phyloP scores from a whole-genome alignment of 2,329 filamentous ascomycete species.

The Parastagonospora avenae region DNA sequence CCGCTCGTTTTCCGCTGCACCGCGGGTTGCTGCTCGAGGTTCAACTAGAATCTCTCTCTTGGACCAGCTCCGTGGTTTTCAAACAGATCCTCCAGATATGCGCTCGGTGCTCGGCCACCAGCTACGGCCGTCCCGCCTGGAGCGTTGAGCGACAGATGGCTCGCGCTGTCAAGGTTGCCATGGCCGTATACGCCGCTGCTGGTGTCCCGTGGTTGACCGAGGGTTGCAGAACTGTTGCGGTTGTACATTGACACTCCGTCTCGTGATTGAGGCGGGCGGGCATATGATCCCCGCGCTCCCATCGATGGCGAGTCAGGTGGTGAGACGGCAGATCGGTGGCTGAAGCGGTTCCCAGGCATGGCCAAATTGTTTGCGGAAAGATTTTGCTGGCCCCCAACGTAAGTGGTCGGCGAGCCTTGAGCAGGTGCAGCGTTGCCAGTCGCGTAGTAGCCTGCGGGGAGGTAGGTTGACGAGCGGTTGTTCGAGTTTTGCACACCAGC shows the following conservation, averaged over 20 bases:
- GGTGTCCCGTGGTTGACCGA: slow-evolving; percentile 40
- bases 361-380: slow-evolving; percentile 37
- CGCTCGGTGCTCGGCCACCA: slow-evolving; percentile 79
- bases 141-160: slow-evolving; percentile 68
- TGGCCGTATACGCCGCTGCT: slow-evolving; percentile 36
- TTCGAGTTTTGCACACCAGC: slow-evolving; percentile 55
- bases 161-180: slow-evolving; percentile 56
- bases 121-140: slow-evolving; percentile 53
- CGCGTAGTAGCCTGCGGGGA: slow-evolving; percentile 91
- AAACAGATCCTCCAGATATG: slow-evolving; percentile 87
- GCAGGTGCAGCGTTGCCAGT: slow-evolving; percentile 63
- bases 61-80: slow-evolving; percentile 66
- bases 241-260: slow-evolving; percentile 41
- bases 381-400: slow-evolving; percentile 49
- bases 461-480: slow-evolving; percentile 75
- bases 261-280: slow-evolving; percentile 39
- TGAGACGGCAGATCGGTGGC: slow-evolving; percentile 38
- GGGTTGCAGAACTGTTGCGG: slow-evolving; percentile 45
- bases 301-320: slow-evolving; percentile 44
- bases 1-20: slow-evolving; percentile 8
- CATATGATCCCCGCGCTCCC: slow-evolving; percentile 40
- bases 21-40: slow-evolving; percentile 18
- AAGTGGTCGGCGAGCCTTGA: slow-evolving; percentile 47
- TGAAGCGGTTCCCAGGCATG: slow-evolving; percentile 41
- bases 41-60: slow-evolving; percentile 38